Percentiles rank a stretch among this genome's conserved stretches.
phyloP scores from a whole-genome alignment of 257 asterid genomes.

The Solanum microdontum region DNA sequence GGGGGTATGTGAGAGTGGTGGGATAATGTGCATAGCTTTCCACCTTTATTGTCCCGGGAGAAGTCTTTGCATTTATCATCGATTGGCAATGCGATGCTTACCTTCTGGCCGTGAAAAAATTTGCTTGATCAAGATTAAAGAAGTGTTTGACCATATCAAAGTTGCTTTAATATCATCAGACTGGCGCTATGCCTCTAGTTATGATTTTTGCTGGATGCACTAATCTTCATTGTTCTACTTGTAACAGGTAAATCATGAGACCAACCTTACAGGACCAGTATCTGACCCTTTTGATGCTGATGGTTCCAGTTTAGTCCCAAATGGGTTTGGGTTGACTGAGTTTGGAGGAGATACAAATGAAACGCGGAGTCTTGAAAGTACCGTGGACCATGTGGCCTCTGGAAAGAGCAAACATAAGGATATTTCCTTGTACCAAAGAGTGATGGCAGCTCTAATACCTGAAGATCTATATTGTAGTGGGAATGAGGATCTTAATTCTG shows the following conservation, averaged over 20 bases:
- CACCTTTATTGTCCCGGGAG: neutral
- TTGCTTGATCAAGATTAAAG: neutral
- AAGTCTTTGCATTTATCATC: neutral
- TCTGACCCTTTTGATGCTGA: slow-evolving; percentile 36
- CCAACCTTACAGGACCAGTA: slow-evolving; percentile 19
- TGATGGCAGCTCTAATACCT: slow-evolving; percentile 76
- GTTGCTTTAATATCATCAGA: neutral
- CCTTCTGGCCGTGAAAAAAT: neutral
- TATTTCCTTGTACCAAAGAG: slow-evolving; percentile 63
- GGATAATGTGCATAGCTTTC: neutral
- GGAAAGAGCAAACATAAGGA: slow-evolving; percentile 34
- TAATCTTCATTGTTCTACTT: neutral
- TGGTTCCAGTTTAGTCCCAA: slow-evolving; percentile 18
- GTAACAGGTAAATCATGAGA: neutral
- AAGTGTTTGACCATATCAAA: neutral
- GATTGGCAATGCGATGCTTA: neutral
- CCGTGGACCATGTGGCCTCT: slow-evolving; percentile 33
- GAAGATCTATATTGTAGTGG: slow-evolving; percentile 36
- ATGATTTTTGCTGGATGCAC: neutral
- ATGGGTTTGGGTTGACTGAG: slow-evolving; percentile 10
- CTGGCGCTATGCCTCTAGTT: neutral
- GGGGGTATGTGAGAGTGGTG: neutral
- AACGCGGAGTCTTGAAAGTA: slow-evolving; percentile 29
- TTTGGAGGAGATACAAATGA: slow-evolving; percentile 31
- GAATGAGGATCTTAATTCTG: slow-evolving; percentile 35